Conservation (phyloP, 2,329 filamentous ascomycete genomes). For the Cladosporium sp. region DNA sequence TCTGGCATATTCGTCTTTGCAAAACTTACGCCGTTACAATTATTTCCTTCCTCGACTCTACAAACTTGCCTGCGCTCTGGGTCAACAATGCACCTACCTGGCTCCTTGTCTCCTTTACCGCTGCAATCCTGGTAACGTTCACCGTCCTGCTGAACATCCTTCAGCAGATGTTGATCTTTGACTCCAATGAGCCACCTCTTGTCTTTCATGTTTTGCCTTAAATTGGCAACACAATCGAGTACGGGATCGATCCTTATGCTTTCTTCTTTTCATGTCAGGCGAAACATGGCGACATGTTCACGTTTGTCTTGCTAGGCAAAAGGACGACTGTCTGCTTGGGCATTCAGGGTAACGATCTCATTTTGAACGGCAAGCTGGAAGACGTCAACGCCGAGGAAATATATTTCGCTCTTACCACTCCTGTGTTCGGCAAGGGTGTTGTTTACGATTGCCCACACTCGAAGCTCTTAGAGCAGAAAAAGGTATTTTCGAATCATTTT, state of each 20-base stretch:
- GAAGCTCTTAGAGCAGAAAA: conserved; percentile 96
- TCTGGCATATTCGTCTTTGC: too few species aligned
- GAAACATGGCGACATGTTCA: conserved; percentile 91
- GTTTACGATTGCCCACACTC: conserved; percentile 88
- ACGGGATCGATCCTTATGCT: too few species aligned
- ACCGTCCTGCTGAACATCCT: conserved; percentile 76
- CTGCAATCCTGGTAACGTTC: conserved; percentile 53
- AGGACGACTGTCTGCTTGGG: conserved; percentile 86
- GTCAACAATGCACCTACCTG: conserved; percentile 35
- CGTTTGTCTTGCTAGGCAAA: conserved; percentile 83
- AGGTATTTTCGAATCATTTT: conserved; percentile 55
- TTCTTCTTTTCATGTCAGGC: conserved; percentile 76
- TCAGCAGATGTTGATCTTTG: conserved; percentile 67
- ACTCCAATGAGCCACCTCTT: conserved; percentile 67
- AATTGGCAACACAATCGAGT: conserved; percentile 85
- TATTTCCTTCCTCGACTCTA: conserved; percentile 54
- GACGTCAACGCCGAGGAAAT: conserved; percentile 91
- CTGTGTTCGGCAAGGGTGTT: too few species aligned
- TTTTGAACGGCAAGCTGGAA: conserved; percentile 85
- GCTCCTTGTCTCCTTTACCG: conserved; percentile 47
- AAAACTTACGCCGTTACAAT: conserved; percentile 48
- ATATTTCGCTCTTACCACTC: conserved; percentile 76
- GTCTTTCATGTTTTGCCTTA: conserved; percentile 69
- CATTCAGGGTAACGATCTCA: conserved; percentile 83
- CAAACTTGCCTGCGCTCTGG: conserved; percentile 47